These are phyloP conservation scores for Friedmanniomyces simplex DNA, from an alignment of 495 filamentous ascomycete species.

Conservation along the genomic window DNA sequence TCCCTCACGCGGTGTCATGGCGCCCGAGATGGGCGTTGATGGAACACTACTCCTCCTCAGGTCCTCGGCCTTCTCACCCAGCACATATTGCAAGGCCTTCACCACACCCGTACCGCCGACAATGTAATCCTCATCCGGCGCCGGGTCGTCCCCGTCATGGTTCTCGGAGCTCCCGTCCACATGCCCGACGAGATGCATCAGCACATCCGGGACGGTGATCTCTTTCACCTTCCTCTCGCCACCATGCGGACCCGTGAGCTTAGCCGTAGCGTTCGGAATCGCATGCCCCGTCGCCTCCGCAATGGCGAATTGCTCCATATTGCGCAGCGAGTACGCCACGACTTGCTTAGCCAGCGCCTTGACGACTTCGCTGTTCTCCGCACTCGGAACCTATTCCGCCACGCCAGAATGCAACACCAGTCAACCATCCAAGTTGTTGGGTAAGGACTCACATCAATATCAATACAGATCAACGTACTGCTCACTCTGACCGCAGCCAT, in stretches of 20 bases:
- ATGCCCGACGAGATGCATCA: slow-evolving; percentile 54
- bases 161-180: slow-evolving; percentile 40
- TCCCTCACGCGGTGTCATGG: slow-evolving; percentile 42
- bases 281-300: slow-evolving; percentile 29
- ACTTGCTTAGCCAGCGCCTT: slow-evolving; percentile 89
- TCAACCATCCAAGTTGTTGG: not conserved
- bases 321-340: slow-evolving; percentile 83
- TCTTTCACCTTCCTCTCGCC: slow-evolving; percentile 40
- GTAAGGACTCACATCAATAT: slow-evolving; percentile 61
- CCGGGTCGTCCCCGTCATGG: slow-evolving; percentile 57
- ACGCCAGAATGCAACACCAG: not conserved
- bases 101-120: slow-evolving; percentile 93
- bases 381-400: slow-evolving; percentile 45
- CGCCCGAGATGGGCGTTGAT: slow-evolving; percentile 35
- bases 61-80: slow-evolving; percentile 62
- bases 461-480: slow-evolving; percentile 71
- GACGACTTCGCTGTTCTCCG: slow-evolving; percentile 73
- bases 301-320: slow-evolving; percentile 60
- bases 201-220: slow-evolving; percentile 49
- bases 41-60: slow-evolving; percentile 34
- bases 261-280: slow-evolving; percentile 30
- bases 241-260: slow-evolving; percentile 34
- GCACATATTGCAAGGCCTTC: slow-evolving; percentile 75
- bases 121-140: slow-evolving; percentile 87
- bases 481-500: slow-evolving; percentile 82